Conservation (phyloP, 176 grass and related monocot species). For the Saccharum officinarum region DNA sequence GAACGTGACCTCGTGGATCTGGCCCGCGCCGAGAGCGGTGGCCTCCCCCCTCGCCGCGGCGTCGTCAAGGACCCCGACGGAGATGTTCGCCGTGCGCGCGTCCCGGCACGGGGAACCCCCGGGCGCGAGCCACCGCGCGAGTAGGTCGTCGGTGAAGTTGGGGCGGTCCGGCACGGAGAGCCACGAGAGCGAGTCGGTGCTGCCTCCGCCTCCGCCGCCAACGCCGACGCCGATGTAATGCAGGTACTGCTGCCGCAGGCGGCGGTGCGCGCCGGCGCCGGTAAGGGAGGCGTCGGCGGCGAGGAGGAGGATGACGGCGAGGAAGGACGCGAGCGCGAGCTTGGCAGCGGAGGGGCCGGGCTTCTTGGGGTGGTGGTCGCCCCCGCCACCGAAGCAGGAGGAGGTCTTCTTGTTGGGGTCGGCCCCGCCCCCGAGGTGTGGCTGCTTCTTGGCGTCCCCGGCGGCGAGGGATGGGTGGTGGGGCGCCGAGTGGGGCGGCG, state of each 20-base stretch:
- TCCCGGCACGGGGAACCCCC: constrained; percentile 69
- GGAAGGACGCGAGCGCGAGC: constrained; percentile 53
- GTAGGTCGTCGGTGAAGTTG: constrained; percentile 80
- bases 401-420: neutral
- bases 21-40: constrained; percentile 39
- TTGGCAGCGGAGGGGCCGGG: constrained; percentile 12
- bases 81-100: constrained; percentile 68
- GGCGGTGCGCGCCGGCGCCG: constrained; percentile 23
- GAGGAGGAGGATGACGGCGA: constrained; percentile 39
- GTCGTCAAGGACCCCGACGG: constrained; percentile 44
- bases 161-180: constrained; percentile 49
- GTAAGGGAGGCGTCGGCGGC: constrained; percentile 44
- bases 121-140: constrained; percentile 65
- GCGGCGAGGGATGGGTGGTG: constrained; percentile 21
- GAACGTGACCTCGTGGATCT: constrained; percentile 68
- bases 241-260: constrained; percentile 43
- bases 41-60: neutral
- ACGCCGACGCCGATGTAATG: constrained; percentile 31
- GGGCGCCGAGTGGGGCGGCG: constrained; percentile 41
- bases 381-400: neutral
- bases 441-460: constrained; percentile 33
- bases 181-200: constrained; percentile 40
- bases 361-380: constrained; percentile 38
- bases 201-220: neutral
- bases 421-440: constrained; percentile 5